Percentiles rank a stretch among this genome's conserved stretches.
These are phyloP conservation scores for Arabidopsis thaliana DNA, from an alignment of 345 rosid genomes.

Conservation along the genomic window TAIR10.1 NC_003070.9:10418501-10419000, in stretches of 20 bases:
- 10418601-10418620: constrained; percentile 52
- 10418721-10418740: background rate
- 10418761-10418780: constrained; percentile 24
- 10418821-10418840: background rate
- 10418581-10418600: constrained; percentile 39
- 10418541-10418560: constrained; percentile 9
- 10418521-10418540: constrained; percentile 13
- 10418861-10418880: constrained; percentile 9
- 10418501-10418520: constrained; percentile 6
- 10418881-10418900: constrained; percentile 7
- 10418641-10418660: constrained; percentile 61
- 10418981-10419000: constrained; percentile 54
- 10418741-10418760: constrained; percentile 16
- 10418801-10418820: constrained; percentile 1
- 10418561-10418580: constrained; percentile 17
- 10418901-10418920: constrained; percentile 6
- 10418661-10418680: constrained; percentile 57
- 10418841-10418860: constrained; percentile 9
- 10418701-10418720: constrained; percentile 18
- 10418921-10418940: constrained; percentile 25
- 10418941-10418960: constrained; percentile 21
- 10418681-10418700: constrained; percentile 4
- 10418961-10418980: constrained; percentile 54
- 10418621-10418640: constrained; percentile 61
- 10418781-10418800: constrained; percentile 1